A percentile compares a stretch with the other conserved stretches of the same genome.
phyloP scores from a whole-genome alignment of 2,329 filamentous ascomycete genomes.

The Xenosphaeropsis pyriputrescens region DNA sequence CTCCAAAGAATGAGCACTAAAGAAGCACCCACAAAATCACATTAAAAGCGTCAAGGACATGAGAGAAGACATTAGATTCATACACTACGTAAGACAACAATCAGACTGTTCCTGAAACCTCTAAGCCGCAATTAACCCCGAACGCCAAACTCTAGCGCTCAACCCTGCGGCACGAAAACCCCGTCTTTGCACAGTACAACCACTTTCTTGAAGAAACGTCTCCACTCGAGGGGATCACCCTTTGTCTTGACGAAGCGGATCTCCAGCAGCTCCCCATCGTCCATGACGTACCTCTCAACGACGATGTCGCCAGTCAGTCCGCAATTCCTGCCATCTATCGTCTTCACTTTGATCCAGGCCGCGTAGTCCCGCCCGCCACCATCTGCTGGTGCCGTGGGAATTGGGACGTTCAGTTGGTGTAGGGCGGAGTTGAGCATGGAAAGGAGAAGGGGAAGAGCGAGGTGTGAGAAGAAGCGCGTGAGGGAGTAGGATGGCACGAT shows the following conservation, averaged over 20 bases:
- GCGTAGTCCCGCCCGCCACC: constrained; percentile 37
- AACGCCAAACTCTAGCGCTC: background rate
- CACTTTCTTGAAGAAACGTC: constrained; percentile 93
- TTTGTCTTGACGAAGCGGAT: constrained; percentile 89
- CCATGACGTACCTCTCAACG: constrained; percentile 48
- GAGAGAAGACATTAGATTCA: too few species aligned
- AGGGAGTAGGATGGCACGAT: constrained; percentile 80
- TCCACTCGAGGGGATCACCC: constrained; percentile 93
- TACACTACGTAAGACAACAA: too few species aligned
- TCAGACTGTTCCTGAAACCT: too few species aligned
- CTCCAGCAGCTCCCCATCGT: constrained; percentile 52
- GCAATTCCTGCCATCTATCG: constrained; percentile 58
- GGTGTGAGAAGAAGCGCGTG: constrained; percentile 81
- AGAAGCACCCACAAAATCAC: too few species aligned
- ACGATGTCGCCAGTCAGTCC: constrained; percentile 61
- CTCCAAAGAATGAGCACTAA: too few species aligned
- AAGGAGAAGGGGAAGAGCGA: constrained; percentile 60
- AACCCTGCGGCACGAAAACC: constrained; percentile 44
- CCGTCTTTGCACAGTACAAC: constrained; percentile 76
- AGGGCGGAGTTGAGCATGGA: constrained; percentile 70
- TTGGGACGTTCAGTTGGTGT: constrained; percentile 71
- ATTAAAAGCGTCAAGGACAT: too few species aligned
- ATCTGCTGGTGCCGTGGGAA: constrained; percentile 27
- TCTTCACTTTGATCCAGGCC: constrained; percentile 57
- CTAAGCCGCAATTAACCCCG: too few species aligned